Conservation (phyloP, 2,329 filamentous ascomycete species). For the Plectosphaerella cucumerina region DNA sequence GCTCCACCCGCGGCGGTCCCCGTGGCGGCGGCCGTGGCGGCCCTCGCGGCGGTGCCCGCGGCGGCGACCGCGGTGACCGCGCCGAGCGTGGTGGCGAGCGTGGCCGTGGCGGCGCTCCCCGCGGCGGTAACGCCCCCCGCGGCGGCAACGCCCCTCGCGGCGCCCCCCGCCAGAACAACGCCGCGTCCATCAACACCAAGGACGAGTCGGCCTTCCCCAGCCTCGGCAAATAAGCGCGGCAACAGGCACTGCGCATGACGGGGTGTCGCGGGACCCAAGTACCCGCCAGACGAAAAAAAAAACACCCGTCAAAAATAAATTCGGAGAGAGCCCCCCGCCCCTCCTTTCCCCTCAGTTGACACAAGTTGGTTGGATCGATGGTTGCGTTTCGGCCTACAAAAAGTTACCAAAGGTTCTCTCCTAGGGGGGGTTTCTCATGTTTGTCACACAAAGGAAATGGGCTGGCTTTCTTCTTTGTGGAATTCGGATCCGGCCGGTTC, state of each 20-base stretch:
- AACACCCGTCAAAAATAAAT: background rate
- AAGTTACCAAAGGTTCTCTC: constrained; percentile 4
- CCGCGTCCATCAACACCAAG: constrained; percentile 49
- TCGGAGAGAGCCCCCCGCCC: background rate
- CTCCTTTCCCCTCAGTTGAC: background rate
- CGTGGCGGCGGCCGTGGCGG: constrained; percentile 51
- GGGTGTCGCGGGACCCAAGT: background rate
- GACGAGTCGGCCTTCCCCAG: constrained; percentile 58
- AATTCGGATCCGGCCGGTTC: constrained; percentile 1
- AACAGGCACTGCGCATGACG: background rate
- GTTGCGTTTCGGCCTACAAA: constrained; percentile 2
- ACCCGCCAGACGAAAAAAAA: background rate
- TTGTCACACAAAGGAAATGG: constrained; percentile 4
- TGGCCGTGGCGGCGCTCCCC: constrained; percentile 36
- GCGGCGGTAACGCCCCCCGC: constrained; percentile 34
- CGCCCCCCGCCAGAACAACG: constrained; percentile 42
- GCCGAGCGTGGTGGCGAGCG: constrained; percentile 46
- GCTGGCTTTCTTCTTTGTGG: constrained; percentile 3
- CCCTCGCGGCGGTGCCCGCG: constrained; percentile 38
- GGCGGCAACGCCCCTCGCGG: constrained; percentile 44
- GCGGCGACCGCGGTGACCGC: constrained; percentile 41
- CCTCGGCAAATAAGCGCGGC: constrained; percentile 44
- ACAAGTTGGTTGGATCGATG: constrained; percentile 1
- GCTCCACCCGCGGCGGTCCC: constrained; percentile 49
- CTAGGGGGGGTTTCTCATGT: constrained; percentile 1